phyloP scores from a whole-genome alignment of 495 filamentous ascomycete species.

The Tetracladium setigerum region DNA sequence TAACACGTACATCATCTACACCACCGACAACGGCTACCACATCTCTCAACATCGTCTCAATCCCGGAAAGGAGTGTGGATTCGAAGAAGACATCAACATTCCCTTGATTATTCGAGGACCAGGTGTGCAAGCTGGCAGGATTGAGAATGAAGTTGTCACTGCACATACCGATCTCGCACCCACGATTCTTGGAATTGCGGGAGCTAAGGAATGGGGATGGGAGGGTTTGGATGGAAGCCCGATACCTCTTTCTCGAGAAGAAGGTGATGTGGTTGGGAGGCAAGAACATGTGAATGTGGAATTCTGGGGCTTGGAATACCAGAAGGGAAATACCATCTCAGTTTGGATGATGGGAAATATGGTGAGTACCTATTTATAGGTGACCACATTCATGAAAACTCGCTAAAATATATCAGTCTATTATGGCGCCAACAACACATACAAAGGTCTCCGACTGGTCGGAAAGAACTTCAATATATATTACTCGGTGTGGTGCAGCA shows the following conservation, averaged over 20 bases:
- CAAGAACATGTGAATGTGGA: conserved; percentile 56
- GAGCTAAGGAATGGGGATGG: conserved; percentile 27
- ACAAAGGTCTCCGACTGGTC: conserved; percentile 47
- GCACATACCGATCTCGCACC: conserved; percentile 61
- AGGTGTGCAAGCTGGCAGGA: conserved; percentile 31
- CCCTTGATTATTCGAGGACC: conserved; percentile 54
- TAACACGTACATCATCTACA: conserved; percentile 61
- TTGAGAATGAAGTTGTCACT: conserved; percentile 40
- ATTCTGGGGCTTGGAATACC: conserved; percentile 46
- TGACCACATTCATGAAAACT: conserved; percentile 1
- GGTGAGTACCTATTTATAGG: not conserved
- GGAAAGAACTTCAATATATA: conserved; percentile 45
- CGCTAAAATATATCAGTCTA: not conserved
- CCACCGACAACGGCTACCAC: conserved; percentile 64
- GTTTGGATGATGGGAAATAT: conserved; percentile 10
- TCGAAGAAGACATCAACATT: conserved; percentile 62
- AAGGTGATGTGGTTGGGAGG: conserved; percentile 12
- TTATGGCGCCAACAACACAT: conserved; percentile 42
- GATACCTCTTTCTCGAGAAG: conserved; percentile 32
- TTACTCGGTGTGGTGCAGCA: conserved; percentile 56
- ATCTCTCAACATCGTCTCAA: conserved; percentile 61
- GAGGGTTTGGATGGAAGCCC: conserved; percentile 48
- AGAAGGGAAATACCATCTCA: conserved; percentile 33
- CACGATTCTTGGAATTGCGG: conserved; percentile 47
- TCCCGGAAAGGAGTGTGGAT: conserved; percentile 59